A percentile compares a stretch with the other conserved stretches of the same genome.
These are phyloP conservation scores for Annulohypoxylon moriforme DNA, from an alignment of 495 filamentous ascomycete genomes.

Conservation along the genomic window DNA sequence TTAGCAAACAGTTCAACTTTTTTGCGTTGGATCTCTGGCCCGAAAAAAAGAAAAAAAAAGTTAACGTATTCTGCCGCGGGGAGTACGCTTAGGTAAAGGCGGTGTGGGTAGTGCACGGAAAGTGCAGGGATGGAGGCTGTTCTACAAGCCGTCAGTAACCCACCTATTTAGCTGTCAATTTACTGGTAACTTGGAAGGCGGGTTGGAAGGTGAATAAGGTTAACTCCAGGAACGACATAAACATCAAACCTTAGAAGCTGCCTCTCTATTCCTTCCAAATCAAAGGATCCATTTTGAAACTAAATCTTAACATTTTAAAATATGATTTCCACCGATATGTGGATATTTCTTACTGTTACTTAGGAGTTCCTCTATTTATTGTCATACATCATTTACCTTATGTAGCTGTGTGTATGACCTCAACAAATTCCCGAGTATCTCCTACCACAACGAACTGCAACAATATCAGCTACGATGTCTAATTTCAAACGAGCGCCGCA, in stretches of 20 bases:
- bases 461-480: constrained; percentile 60
- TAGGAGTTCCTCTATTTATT: neutral
- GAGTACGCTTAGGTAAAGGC: constrained; percentile 20
- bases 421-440: constrained; percentile 13
- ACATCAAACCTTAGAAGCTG: neutral
- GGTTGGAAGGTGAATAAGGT: constrained; percentile 1
- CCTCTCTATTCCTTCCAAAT: constrained; percentile 1
- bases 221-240: neutral
- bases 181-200: constrained; percentile 3
- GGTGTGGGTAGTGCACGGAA: constrained; percentile 13
- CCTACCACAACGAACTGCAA: neutral
- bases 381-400: neutral
- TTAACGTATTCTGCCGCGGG: constrained; percentile 41
- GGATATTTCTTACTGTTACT: neutral
- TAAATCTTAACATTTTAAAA: neutral
- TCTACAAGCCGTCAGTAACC: neutral
- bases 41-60: constrained; percentile 9
- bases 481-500: constrained; percentile 71
- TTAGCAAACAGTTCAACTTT: neutral
- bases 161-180: neutral
- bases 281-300: neutral
- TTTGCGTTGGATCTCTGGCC: neutral
- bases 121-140: neutral
- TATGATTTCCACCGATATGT: neutral
- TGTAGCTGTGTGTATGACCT: constrained; percentile 16